Base-by-base conservation (phyloP, 2,329 filamentous ascomycete species). In the Phialocephala sp. region DNA sequence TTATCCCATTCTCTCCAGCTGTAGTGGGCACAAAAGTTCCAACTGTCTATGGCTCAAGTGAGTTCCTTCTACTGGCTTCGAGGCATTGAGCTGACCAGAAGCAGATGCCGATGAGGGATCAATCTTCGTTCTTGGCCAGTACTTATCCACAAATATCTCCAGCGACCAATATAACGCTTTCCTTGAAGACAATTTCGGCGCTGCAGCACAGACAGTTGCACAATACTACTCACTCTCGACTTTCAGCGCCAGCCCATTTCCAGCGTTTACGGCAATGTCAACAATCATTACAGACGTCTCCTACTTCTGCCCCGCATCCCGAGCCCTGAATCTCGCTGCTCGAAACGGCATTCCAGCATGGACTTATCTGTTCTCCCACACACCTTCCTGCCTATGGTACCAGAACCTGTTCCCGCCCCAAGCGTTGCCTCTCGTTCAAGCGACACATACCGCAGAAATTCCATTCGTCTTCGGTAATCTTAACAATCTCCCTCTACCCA, bases 11-110 rank as follows among this genome's bases (percentile, higher is more conserved):
- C 15, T 69, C 75, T 35, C 75, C 76, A 1, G 67, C 68, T 12
- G 59, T 65, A 1, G 67, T 64, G 2, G 75, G 75, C 0, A n/a
- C 72, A 45, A 67, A 69, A 27, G 72, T 77, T 2, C 76, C 76
- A 14, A 64, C 72, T 24, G 74, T 77, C 1, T 43, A 43, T 43
- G 41, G 41, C 2, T 43, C 41, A 18, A 43, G 41, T 18, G n/a
- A 43, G 41, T 43, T 18, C n/a, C 41, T 43, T n/a, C 11, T n/a
- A 12, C 37, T 41, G 15, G 37, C 37, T 18, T 41, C 36, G 57
- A 75, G 15, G 75, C 74, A 3, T 69, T 68, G n/a, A 62, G 15
- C 41, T 43, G 15, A 43, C 41, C 41, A 15, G 15, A 18, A 6
- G 8, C n/a, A 18, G 41, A 65, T 35, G 27, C 15, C 37, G 55